phyloP scores from a whole-genome alignment of 176 grass and related monocot species.

The Phragmites australis region DNA sequence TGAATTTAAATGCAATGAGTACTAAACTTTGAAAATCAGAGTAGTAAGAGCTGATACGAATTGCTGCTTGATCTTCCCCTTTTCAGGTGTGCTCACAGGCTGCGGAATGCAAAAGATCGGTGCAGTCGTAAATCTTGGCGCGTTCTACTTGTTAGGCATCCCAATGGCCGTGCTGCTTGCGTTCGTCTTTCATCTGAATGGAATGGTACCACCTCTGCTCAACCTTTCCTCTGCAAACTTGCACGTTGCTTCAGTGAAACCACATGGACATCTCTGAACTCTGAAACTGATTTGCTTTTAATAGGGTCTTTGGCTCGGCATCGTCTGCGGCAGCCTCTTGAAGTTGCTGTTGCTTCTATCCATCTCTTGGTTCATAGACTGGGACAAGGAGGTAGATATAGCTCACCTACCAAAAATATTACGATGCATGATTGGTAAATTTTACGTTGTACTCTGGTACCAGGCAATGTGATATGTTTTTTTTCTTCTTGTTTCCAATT shows the following conservation, averaged over 20 bases:
- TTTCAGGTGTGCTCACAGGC: slow-evolving; percentile 15
- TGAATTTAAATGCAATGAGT: background rate
- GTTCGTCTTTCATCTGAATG: slow-evolving; percentile 35
- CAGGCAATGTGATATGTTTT: background rate
- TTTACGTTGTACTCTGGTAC: background rate
- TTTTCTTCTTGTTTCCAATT: background rate
- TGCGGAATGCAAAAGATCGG: slow-evolving; percentile 37
- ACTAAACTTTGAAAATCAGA: background rate
- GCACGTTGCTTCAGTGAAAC: background rate
- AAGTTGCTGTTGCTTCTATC: slow-evolving; percentile 17
- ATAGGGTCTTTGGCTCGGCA: slow-evolving; percentile 35
- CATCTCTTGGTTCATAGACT: slow-evolving; percentile 11
- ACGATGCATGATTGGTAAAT: background rate
- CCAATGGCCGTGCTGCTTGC: slow-evolving; percentile 37
- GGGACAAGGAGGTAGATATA: slow-evolving; percentile 14
- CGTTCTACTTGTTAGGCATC: slow-evolving; percentile 37
- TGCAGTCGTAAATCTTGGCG: slow-evolving; percentile 12
- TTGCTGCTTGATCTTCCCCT: background rate
- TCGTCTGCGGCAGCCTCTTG: slow-evolving; percentile 37
- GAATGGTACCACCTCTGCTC: slow-evolving; percentile 12
- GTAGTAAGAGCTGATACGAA: background rate
- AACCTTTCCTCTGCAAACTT: background rate
- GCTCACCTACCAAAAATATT: background rate
- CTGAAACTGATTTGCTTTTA: background rate
- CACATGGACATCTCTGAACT: background rate